A percentile compares a stretch with the other conserved stretches of the same genome.
Conservation (phyloP, 2,329 filamentous ascomycete species). For the Aspergillus fumigatus region DNA sequence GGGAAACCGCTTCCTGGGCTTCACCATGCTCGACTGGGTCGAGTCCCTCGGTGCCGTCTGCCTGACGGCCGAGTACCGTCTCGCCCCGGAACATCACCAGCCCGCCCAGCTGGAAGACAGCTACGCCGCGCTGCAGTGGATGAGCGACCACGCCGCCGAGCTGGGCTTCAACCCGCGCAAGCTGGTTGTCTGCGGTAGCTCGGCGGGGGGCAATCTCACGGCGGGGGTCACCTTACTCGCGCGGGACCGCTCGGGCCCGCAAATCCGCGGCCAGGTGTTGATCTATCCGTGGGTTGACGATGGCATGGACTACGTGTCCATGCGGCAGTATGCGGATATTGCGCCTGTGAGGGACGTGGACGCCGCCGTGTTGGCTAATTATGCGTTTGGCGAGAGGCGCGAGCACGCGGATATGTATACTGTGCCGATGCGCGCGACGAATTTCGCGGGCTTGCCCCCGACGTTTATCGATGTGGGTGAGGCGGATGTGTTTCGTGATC, state of each 20-base stretch:
- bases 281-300: slow-evolving; percentile 17
- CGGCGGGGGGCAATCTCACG: slow-evolving; percentile 51
- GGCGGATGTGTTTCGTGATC: slow-evolving; percentile 10
- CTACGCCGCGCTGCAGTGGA: slow-evolving; percentile 59
- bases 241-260: slow-evolving; percentile 12
- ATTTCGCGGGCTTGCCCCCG: slow-evolving; percentile 2
- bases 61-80: slow-evolving; percentile 63
- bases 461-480: slow-evolving; percentile 11
- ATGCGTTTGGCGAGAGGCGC: slow-evolving; percentile 19
- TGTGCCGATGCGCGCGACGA: slow-evolving; percentile 1
- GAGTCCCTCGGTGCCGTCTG: slow-evolving; percentile 53
- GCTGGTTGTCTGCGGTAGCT: slow-evolving; percentile 61
- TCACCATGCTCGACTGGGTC: slow-evolving; percentile 51
- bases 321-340: slow-evolving; percentile 9
- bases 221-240: slow-evolving; percentile 14
- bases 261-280: slow-evolving; percentile 15
- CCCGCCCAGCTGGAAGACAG: slow-evolving; percentile 63
- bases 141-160: slow-evolving; percentile 53
- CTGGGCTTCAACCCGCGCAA: slow-evolving; percentile 54
- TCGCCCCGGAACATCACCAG: slow-evolving; percentile 61
- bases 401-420: slow-evolving; percentile 6
- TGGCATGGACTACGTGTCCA: slow-evolving; percentile 2
- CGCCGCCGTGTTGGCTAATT: neutral
- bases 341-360: neutral
- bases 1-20: slow-evolving; percentile 60